Evolutionary conservation across 2,329 filamentous ascomycete genomes (phyloP).

Genomic region (Pseudofabraea citricarpa): DNA sequence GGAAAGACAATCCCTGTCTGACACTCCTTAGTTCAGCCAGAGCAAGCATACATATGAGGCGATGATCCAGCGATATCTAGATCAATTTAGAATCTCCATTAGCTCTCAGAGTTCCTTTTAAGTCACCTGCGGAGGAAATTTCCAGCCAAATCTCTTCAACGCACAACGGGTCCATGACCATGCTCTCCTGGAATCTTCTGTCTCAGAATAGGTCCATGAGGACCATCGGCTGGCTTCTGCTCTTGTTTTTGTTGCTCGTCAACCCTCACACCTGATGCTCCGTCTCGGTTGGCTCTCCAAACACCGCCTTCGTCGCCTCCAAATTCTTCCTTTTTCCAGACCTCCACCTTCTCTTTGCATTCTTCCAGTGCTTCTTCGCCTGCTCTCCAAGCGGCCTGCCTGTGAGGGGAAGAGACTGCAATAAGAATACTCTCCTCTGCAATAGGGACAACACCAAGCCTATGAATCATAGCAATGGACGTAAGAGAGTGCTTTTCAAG

Average conservation of each 20-base stretch:
- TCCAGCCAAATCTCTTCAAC: slow-evolving; percentile 3
- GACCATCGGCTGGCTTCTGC: slow-evolving; percentile 6
- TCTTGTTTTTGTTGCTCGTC: slow-evolving; percentile 7
- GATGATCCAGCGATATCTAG: no score
- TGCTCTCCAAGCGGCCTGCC: slow-evolving; percentile 79
- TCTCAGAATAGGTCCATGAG: slow-evolving; percentile 20
- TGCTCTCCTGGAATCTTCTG: slow-evolving; percentile 16
- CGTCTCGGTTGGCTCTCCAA: slow-evolving; percentile 86
- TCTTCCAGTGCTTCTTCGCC: slow-evolving; percentile 86
- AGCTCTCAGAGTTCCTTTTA: background rate
- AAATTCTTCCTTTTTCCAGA: slow-evolving; percentile 95
- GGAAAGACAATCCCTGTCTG: no score
- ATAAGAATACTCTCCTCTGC: slow-evolving; percentile 93
- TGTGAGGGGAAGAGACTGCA: slow-evolving; percentile 77
- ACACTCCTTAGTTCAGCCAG: no score
- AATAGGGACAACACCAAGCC: slow-evolving; percentile 79
- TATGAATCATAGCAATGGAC: slow-evolving; percentile 76
- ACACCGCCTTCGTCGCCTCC: slow-evolving; percentile 66
- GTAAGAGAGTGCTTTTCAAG: slow-evolving; percentile 58
- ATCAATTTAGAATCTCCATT: no score
- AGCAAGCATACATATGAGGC: no score
- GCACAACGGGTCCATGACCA: slow-evolving; percentile 24
- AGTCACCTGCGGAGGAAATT: no score
- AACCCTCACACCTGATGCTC: slow-evolving; percentile 32
- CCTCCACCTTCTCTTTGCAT: slow-evolving; percentile 83